Evolutionary conservation across 2,329 filamentous ascomycete genomes (phyloP).

Genomic region (Fusarium albosuccineum): DNA sequence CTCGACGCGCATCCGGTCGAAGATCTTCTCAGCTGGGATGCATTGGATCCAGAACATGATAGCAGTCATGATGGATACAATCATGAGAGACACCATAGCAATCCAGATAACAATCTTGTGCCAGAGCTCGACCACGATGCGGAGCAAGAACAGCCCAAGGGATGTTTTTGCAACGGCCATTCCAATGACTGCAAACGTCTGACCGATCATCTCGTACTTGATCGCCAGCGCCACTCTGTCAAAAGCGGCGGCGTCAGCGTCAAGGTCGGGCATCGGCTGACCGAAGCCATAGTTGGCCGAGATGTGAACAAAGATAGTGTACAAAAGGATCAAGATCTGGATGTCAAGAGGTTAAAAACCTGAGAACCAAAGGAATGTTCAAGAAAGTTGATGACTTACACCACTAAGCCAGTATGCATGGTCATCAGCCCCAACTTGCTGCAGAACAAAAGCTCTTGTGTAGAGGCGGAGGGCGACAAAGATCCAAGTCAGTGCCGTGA

Average conservation of each 20-base stretch:
- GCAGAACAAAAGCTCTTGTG: conserved; percentile 48
- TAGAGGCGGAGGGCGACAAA: conserved; percentile 54
- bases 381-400: conserved; percentile 2
- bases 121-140: conserved; percentile 50
- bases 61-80: conserved; percentile 13
- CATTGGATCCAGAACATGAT: conserved; percentile 28
- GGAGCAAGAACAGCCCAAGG: conserved; percentile 53
- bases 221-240: conserved; percentile 42
- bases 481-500: conserved; percentile 41
- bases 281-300: conserved; percentile 52
- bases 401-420: conserved; percentile 46
- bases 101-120: conserved; percentile 52
- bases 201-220: conserved; percentile 49
- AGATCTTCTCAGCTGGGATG: conserved; percentile 29
- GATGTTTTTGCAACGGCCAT: conserved; percentile 55
- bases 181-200: conserved; percentile 53
- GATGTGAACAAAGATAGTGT: conserved; percentile 49
- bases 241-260: conserved; percentile 27
- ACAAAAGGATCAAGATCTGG: conserved; percentile 46
- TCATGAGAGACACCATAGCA: conserved; percentile 34
- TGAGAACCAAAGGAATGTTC: neutral
- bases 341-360: too few species aligned
- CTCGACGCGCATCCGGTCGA: conserved; percentile 6
- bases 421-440: conserved; percentile 49
- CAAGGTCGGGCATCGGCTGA: conserved; percentile 35